A percentile compares a stretch with the other conserved stretches of the same genome.
phyloP scores from a whole-genome alignment of 768 basidiomycete species.

The Boletellus ananiceps region DNA sequence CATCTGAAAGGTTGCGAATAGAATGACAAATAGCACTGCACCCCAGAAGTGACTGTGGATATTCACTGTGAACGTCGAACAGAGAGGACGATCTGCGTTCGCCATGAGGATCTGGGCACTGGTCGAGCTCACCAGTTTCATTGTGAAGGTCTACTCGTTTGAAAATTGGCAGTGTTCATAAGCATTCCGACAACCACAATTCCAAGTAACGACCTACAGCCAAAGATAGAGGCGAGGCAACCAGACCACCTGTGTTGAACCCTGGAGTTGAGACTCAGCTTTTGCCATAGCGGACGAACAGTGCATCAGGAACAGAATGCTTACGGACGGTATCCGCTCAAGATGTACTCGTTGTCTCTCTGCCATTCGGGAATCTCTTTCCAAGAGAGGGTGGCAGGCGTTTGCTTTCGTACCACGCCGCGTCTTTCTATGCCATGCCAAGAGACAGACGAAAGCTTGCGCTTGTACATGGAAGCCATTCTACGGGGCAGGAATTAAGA shows the following conservation, averaged over 20 bases:
- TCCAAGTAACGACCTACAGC: constrained; percentile 45
- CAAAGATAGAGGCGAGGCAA: constrained; percentile 59
- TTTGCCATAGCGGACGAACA: not conserved
- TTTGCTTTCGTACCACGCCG: not conserved
- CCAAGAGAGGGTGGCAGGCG: constrained; percentile 43
- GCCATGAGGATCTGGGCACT: constrained; percentile 1
- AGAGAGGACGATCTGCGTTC: constrained; percentile 3
- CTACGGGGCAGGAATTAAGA: constrained; percentile 1
- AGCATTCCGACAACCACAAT: not conserved
- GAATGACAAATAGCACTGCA: constrained; percentile 53
- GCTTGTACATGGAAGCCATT: constrained; percentile 12
- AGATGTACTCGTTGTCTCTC: constrained; percentile 69
- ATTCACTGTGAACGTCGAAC: constrained; percentile 53
- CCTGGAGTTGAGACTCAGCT: constrained; percentile 31
- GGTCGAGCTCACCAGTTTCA: constrained; percentile 52
- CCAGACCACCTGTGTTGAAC: constrained; percentile 58
- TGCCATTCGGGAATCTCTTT: constrained; percentile 63
- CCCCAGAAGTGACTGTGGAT: constrained; percentile 81
- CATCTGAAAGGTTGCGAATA: constrained; percentile 51
- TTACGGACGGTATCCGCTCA: constrained; percentile 66
- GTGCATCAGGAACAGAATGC: constrained; percentile 12
- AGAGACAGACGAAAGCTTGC: constrained; percentile 4
- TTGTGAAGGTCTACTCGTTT: constrained; percentile 63
- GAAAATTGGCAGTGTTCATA: constrained; percentile 13
- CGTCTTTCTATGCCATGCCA: constrained; percentile 7